Conservation (phyloP, 1,284 basidiomycete genomes). For the Tranzscheliella williamsii region DNA sequence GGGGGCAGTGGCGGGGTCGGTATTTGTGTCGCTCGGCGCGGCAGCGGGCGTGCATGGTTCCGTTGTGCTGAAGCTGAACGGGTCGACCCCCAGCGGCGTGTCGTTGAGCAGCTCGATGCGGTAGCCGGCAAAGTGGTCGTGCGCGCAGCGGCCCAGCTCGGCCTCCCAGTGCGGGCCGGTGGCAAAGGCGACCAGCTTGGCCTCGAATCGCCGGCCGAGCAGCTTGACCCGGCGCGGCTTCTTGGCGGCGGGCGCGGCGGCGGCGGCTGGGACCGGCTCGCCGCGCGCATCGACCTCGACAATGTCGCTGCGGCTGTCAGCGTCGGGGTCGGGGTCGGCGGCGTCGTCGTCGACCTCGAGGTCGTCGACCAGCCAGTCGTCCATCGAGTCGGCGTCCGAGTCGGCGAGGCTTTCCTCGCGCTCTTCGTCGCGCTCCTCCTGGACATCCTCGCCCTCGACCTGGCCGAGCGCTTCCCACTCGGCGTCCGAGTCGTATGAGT, state of each 20-base stretch:
- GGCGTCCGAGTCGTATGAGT: slow-evolving; percentile 57
- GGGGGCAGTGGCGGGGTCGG: background rate
- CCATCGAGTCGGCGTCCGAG: slow-evolving; percentile 55
- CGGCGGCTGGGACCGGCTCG: slow-evolving; percentile 10
- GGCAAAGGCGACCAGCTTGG: slow-evolving; percentile 54
- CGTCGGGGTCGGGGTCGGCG: background rate
- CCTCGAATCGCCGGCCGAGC: slow-evolving; percentile 51
- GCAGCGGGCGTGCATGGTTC: slow-evolving; percentile 10
- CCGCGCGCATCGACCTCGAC: slow-evolving; percentile 40
- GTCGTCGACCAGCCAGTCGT: slow-evolving; percentile 59
- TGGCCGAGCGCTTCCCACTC: slow-evolving; percentile 58
- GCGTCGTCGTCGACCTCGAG: slow-evolving; percentile 48
- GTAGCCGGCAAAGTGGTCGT: slow-evolving; percentile 49
- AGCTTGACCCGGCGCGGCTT: slow-evolving; percentile 58
- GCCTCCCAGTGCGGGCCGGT: slow-evolving; percentile 57
- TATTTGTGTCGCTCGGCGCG: background rate
- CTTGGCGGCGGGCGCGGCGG: slow-evolving; percentile 38
- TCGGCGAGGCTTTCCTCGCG: slow-evolving; percentile 35
- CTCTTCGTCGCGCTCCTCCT: slow-evolving; percentile 47
- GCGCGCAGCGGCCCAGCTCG: slow-evolving; percentile 31
- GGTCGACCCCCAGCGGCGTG: slow-evolving; percentile 49
- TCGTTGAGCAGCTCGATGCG: slow-evolving; percentile 56
- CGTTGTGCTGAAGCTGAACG: slow-evolving; percentile 46
- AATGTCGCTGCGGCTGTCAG: slow-evolving; percentile 1
- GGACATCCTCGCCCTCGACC: slow-evolving; percentile 54